Base-by-base conservation (phyloP, 805 yeast genomes). In the Lipomyces yamanashiensis region DNA sequence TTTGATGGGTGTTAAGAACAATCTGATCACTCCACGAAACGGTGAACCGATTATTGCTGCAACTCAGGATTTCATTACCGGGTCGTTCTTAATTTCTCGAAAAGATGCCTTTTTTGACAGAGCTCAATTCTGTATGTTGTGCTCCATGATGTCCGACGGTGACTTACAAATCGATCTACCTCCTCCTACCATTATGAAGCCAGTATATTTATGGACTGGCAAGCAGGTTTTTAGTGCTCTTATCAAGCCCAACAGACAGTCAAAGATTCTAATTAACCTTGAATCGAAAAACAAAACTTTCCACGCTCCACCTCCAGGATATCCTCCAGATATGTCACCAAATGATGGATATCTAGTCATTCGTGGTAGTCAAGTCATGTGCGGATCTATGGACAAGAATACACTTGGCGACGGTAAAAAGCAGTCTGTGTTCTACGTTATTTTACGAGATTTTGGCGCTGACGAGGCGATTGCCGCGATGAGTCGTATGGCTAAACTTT, bases 11-110 rank as follows among this genome's bases (percentile, higher is more conserved):
- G 99, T 95, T 48, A 95, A 95, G 72, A 89, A 92, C 74, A 95
- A 95, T 74, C 80, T 95, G 67, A 82, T 95, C 70, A 95, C 99
- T 0, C 99, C 99, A 9, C 90, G 92, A 74, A 90, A 96, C 39
- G 99, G 99, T 71, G 99, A 96, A 73, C 99, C 99, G 0, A 95
- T 95, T 71, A 95, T 95, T 82, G 99, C 99, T 0, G 99, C 99
- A 8, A 95, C 99, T 0, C 99, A 95, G 81, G 99, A 95, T 85
- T 95, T 95, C 81, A 95, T 95, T 72, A 92, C 98, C 6, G 99
- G 98, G 19, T 91, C 98, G 0, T 95, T 87, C 75, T 81, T 95
- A 73, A 90, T 95, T 48, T 89, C 98, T 0, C 91, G 89, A 72
- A 96, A 95, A 77, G 98, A 96, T 76, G 84, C 96, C 1, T 95